These are phyloP conservation scores for Stevia rebaudiana DNA, from an alignment of 140 eudicot genomes.

Conservation along the genomic window DNA sequence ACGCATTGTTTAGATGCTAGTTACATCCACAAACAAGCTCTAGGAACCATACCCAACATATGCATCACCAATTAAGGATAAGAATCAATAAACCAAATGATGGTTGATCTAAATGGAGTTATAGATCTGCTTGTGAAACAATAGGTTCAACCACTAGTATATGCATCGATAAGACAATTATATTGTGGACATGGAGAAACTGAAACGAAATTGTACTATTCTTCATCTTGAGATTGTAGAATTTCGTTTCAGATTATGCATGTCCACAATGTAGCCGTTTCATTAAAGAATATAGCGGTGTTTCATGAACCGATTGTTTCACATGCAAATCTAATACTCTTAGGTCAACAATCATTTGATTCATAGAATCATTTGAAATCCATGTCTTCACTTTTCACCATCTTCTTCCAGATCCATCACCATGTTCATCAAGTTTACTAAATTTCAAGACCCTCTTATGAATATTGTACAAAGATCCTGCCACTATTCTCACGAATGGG, in stretches of 20 bases:
- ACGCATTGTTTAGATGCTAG: no score
- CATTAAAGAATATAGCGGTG: constrained; percentile 17
- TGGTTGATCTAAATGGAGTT: constrained; percentile 5
- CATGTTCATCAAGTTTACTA: constrained; percentile 4
- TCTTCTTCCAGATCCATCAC: constrained; percentile 6
- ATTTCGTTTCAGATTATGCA: constrained; percentile 21
- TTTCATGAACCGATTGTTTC: constrained; percentile 24
- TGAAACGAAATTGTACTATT: constrained; percentile 20
- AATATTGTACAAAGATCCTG: background rate
- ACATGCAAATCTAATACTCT: constrained; percentile 16
- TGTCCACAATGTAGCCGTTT: constrained; percentile 7
- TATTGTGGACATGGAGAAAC: constrained; percentile 29
- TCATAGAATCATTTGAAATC: constrained; percentile 13
- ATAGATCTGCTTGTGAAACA: constrained; percentile 32
- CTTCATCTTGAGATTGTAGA: constrained; percentile 15
- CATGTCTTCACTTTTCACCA: constrained; percentile 32
- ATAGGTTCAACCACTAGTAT: constrained; percentile 33
- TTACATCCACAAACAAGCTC: no score
- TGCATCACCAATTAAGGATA: background rate
- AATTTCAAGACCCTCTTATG: constrained; percentile 22
- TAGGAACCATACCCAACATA: no score
- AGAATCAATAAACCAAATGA: constrained; percentile 14
- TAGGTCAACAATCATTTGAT: constrained; percentile 7
- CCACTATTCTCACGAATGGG: background rate
- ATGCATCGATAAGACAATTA: constrained; percentile 18